Base-by-base conservation (phyloP, 148 eudicot genomes). In the Chenopodium album region DNA sequence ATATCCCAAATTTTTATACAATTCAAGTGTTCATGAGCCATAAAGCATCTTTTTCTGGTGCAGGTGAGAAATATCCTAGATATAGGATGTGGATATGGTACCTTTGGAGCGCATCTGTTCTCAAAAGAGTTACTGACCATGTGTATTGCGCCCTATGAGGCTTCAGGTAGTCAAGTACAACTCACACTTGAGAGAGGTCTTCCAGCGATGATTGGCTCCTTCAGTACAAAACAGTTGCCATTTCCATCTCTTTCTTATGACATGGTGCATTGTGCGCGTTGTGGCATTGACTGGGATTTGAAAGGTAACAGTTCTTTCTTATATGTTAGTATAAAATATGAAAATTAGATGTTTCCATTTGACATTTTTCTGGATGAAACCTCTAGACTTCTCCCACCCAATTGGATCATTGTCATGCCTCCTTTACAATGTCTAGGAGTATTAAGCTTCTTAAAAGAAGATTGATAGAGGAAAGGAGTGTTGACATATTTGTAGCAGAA, bases 101-200 rank as follows among this genome's bases (percentile, higher is more conserved):
- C 94, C 84, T 91, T 94, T 89, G 98, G 98, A 62, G 98, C 98
- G 31, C 95, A 92, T 87, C 92, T 94, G 26, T 92, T 87, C 82
- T 90, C 95, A 74, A 88, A 89, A 52, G 88, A 94, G 79, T 72
- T 94, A 50, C 85, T 94, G 79, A 94, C 98, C 50, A 93, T 90
- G 94, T 94, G 98, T 83, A 78, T 93, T 79, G 98, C 98, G 64
- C 90, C 92, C 78, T 93, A 91, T 75, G 98, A 94, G 87, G 88
- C 94, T 85, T 93, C 98, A 54, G 98, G 98, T 47, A 94, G 98
- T 86, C 98, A 94, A 89, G 98, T 93, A 67, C 97, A 94, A 76
- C 89, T 94, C 78, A 93, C 95, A 72, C 94, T 93, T 60, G 98
- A 94, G 87, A 90, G 98, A 87, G 98, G 98, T 72, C 94, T 94